Conservation (phyloP, 2,329 filamentous ascomycete species). For the Diaporthe citri region DNA sequence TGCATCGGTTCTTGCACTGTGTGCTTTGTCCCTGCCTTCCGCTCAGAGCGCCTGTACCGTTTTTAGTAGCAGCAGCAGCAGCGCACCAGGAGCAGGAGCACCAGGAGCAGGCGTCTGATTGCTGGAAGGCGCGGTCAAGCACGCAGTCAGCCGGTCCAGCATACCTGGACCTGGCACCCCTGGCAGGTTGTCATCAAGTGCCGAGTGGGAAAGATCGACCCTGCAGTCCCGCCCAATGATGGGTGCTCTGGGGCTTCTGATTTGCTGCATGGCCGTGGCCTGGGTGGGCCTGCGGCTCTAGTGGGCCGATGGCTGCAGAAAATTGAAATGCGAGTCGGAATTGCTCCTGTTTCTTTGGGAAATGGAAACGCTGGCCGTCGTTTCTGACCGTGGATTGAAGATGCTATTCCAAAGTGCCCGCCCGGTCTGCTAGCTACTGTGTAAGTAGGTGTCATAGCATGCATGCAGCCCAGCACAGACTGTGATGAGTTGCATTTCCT, state of each 20-base stretch:
- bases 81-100: neutral
- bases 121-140: conserved; percentile 22
- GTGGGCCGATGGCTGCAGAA: conserved; percentile 33
- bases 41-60: conserved; percentile 27
- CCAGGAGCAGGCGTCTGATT: neutral
- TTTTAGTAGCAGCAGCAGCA: conserved; percentile 8
- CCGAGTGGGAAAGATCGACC: conserved; percentile 39
- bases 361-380: neutral
- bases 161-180: conserved; percentile 3
- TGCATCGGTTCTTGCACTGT: conserved; percentile 9
- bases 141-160: neutral
- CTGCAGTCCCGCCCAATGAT: conserved; percentile 29
- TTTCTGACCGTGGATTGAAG: neutral
- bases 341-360: conserved; percentile 1
- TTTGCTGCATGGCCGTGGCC: conserved; percentile 6
- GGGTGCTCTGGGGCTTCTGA: conserved; percentile 2
- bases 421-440: neutral
- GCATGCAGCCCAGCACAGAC: neutral
- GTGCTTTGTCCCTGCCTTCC: conserved; percentile 1
- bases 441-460: neutral
- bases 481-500: neutral
- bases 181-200: conserved; percentile 34
- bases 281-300: conserved; percentile 16
- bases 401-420: neutral
- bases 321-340: conserved; percentile 24